Base-by-base conservation (phyloP, 768 basidiomycete species). In the Candolleomyces eurysporus region DNA sequence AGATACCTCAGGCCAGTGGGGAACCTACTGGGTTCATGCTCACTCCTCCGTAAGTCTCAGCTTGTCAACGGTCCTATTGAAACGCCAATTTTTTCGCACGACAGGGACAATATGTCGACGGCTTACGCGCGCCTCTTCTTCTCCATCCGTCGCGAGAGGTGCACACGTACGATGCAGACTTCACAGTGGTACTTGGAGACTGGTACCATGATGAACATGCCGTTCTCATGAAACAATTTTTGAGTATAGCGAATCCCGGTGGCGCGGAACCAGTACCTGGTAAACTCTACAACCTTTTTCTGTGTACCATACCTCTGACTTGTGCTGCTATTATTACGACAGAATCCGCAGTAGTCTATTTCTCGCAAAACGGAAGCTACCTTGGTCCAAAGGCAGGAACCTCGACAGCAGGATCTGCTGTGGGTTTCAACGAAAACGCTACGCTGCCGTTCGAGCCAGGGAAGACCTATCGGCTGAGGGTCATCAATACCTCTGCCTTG, bases 201-300 rank as follows among this genome's bases (percentile, higher is more conserved):
- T 98, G 96, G 96, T 98, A 98, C 69, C 94, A 97, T 69, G 71
- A 87, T 6, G 79, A 92, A 70, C 91, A 94, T 62, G 51, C 74
- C 1, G 78, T 73, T 9, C 82, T 96, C 39, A 54, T 91, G 56
- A 71, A 85, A 26, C 72, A 83, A 39, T 96, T 93, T 73, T 75
- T 94, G 70, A 88, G 73, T 69, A 79, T 86, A 46, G 76, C 81
- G 8, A 91, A 96, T 72, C 95, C 95, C 0, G 84, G 82, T 22
- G 95, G 94, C 19, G 87, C 87, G 0, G 95, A 98, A 69, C 95
- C 95, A 21, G 82, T 96, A 14, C 94, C 94, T n/a, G 81, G 92
- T 88, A 63, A 60, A 78, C 66, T 32, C 4, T 42, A 32, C 46
- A 45, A 4, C n/a, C 36, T 36, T 4, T 54, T 21, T 13, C 10